Evolutionary conservation across 2,329 filamentous ascomycete species (phyloP), one percentile per base, ranked within the genome.

Genomic region (Ascochyta koolunga): DNA sequence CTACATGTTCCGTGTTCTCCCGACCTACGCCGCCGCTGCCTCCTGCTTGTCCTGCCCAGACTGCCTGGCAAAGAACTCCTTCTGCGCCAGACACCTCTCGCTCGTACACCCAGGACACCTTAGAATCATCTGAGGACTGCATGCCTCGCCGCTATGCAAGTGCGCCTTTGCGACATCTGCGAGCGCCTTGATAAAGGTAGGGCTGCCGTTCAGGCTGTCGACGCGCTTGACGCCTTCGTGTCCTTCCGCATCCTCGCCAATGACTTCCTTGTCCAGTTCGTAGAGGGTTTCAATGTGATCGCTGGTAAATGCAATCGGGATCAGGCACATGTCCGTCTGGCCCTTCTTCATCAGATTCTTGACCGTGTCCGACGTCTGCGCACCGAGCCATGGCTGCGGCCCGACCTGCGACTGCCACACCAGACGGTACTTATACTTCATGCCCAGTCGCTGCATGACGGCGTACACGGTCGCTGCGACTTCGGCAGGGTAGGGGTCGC

Each of bases 371-470:
- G 88, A 87, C 0, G 95, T 99, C 76, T 99, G 95, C 10, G 95
- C 93, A 19, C 95, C 95, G 8, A 99, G 82, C 95, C 95, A 99
- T 18, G 95, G 90, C 24, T 89, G 91, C 0, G 96, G 95, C 7
- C 96, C 95, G 59, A 99, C 95, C 77, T 99, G 95, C 5, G 93
- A 97, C 76, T 99, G 95, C 95, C 95, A 99, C 69, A 93, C 95
- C 16, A 99, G 82, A 49, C 95, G 88, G 77, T 97, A 98, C 5
- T 90, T 91, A 77, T 99, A 95, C 57, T 86, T 88, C 76, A 95
- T 92, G 27, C 88, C 88, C 13, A 99, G 82, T 42, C 91, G 84
- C 72, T 96, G 86, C 89, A 97, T 97, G n/a, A 99, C 93, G 2
- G 93, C 93, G 71, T 96, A 88, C 8, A 98, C 95, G 0, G 95